Evolutionary conservation across 2,329 filamentous ascomycete genomes (phyloP).

Genomic region (Microsporum ferrugineum): DNA sequence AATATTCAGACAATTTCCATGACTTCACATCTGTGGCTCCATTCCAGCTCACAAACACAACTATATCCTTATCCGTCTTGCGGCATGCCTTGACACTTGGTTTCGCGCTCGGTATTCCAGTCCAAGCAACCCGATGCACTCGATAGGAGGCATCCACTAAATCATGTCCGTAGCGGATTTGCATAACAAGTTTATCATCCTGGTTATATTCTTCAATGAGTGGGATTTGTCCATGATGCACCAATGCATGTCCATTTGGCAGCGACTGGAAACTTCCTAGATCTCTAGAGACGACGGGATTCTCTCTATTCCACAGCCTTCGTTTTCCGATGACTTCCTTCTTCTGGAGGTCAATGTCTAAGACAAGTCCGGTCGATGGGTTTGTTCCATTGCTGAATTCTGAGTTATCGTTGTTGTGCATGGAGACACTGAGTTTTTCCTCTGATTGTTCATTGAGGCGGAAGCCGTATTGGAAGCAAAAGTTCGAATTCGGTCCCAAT

Average conservation of each 20-base stretch:
- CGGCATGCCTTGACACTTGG: slow-evolving; percentile 8
- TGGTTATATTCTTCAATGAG: slow-evolving; percentile 11
- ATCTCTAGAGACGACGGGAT: background rate
- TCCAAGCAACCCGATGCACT: slow-evolving; percentile 3
- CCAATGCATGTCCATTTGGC: slow-evolving; percentile 2
- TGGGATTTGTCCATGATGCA: slow-evolving; percentile 9
- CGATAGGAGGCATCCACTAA: slow-evolving; percentile 3
- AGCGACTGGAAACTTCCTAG: slow-evolving; percentile 11
- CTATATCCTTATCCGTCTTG: background rate
- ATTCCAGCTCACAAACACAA: slow-evolving; percentile 14
- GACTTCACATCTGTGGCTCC: slow-evolving; percentile 9
- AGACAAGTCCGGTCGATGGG: slow-evolving; percentile 8
- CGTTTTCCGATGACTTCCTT: slow-evolving; percentile 2
- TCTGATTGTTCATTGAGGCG: background rate
- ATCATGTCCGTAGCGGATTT: slow-evolving; percentile 4
- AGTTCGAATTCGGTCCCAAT: slow-evolving; percentile 7
- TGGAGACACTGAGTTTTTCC: slow-evolving; percentile 1
- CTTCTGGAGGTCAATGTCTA: slow-evolving; percentile 9
- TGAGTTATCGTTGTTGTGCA: slow-evolving; percentile 10
- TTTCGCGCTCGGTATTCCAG: slow-evolving; percentile 6
- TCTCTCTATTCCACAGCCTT: slow-evolving; percentile 4
- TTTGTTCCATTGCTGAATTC: background rate
- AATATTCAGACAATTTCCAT: slow-evolving; percentile 8
- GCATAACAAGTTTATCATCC: slow-evolving; percentile 8
- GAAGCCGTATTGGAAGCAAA: slow-evolving; percentile 12